phyloP scores from a whole-genome alignment of 73 alveolate species.

The Uronychia setigera region DNA sequence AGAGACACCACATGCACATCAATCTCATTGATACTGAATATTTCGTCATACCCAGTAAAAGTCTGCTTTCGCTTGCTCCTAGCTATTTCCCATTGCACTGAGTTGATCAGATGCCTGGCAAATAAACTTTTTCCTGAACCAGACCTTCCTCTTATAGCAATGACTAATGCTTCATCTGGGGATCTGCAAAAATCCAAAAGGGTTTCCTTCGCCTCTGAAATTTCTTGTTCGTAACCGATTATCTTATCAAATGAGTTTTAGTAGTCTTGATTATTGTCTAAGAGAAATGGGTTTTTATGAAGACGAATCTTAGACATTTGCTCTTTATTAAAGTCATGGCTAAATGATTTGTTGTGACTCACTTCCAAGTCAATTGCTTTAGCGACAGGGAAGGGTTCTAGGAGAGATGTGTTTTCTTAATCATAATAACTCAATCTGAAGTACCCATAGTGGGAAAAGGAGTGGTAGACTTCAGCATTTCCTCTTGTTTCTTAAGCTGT shows the following conservation, averaged over 20 bases:
- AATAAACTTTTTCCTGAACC: conserved; percentile 37
- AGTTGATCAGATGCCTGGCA: conserved; percentile 3
- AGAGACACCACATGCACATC: background rate
- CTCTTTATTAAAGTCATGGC: too few relatives aligned
- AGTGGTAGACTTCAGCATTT: background rate
- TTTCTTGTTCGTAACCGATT: conserved; percentile 34
- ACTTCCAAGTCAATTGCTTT: background rate
- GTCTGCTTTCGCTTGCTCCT: background rate
- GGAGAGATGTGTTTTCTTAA: background rate
- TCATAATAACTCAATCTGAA: background rate
- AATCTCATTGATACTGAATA: background rate
- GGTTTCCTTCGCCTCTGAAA: background rate
- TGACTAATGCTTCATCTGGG: background rate
- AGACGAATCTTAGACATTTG: background rate
- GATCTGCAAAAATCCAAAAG: background rate
- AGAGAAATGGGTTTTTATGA: conserved; percentile 58
- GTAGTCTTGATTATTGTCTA: conserved; percentile 41
- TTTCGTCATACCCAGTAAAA: background rate
- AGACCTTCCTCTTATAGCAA: conserved; percentile 16
- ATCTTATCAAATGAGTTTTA: conserved; percentile 14
- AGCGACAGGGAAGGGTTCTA: too few relatives aligned
- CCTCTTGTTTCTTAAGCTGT: background rate
- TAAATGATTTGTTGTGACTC: too few relatives aligned
- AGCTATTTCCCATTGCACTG: background rate
- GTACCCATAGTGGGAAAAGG: background rate